Conservation (phyloP, 441 rosid species). For the Macaranga tanarius region DNA sequence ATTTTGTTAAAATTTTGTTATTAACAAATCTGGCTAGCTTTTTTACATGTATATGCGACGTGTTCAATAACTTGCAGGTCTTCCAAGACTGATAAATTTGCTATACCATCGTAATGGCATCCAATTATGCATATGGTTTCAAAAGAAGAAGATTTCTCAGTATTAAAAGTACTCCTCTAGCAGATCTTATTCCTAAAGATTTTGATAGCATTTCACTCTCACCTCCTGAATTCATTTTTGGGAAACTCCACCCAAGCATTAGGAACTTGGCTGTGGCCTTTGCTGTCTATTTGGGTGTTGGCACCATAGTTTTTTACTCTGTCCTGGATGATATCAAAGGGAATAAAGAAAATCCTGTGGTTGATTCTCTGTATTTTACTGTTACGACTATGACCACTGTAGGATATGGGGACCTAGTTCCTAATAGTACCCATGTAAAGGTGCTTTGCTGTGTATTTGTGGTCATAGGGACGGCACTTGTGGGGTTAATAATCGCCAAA, state of each 20-base stretch:
- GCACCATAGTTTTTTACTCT: constrained; percentile 50
- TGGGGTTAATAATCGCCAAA: constrained; percentile 48
- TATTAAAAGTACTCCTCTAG: constrained; percentile 54
- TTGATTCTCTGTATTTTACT: constrained; percentile 64
- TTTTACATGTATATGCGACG: not conserved
- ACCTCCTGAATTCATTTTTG: constrained; percentile 28
- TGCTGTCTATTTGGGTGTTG: constrained; percentile 44
- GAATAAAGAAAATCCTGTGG: constrained; percentile 45
- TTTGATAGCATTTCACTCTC: constrained; percentile 29
- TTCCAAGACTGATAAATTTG: too few relatives aligned
- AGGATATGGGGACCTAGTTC: constrained; percentile 85
- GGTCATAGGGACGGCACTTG: constrained; percentile 63
- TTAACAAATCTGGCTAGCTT: not conserved
- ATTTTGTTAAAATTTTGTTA: not conserved
- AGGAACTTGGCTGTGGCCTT: constrained; percentile 38
- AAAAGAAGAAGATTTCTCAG: constrained; percentile 44
- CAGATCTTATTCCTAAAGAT: constrained; percentile 33
- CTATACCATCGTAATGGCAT: constrained; percentile 37
- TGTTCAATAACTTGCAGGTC: constrained; percentile 21
- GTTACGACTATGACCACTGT: constrained; percentile 75
- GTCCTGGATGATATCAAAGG: constrained; percentile 50
- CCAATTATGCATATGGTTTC: constrained; percentile 14
- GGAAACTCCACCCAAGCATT: constrained; percentile 38
- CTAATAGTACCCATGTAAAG: constrained; percentile 39
- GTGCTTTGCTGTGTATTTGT: constrained; percentile 66